A percentile compares a stretch with the other conserved stretches of the same genome.
These are phyloP conservation scores for Alternaria solani DNA, from an alignment of 2,329 filamentous ascomycete genomes.

Conservation along the genomic window DNA sequence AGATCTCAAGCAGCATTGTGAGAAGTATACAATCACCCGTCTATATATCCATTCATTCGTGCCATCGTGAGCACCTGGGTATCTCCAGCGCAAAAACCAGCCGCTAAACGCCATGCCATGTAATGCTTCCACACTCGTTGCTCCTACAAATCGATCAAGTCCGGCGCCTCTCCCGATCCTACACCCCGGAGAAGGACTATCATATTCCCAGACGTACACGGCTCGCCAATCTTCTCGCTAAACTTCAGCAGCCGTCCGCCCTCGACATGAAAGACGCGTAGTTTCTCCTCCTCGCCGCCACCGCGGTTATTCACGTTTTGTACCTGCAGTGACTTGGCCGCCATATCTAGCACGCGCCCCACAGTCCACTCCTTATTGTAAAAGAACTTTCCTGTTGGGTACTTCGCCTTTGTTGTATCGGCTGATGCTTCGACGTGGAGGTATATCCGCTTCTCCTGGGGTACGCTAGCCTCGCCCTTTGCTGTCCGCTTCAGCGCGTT, in stretches of 20 bases:
- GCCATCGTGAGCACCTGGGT: slow-evolving; percentile 14
- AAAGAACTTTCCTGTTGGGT: slow-evolving; percentile 68
- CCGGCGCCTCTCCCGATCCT: slow-evolving; percentile 73
- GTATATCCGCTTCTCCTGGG: slow-evolving; percentile 86
- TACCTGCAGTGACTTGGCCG: slow-evolving; percentile 78
- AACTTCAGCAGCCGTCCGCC: slow-evolving; percentile 87
- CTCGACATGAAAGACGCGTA: slow-evolving; percentile 93
- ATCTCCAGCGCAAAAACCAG: slow-evolving; percentile 19
- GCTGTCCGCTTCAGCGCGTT: slow-evolving; percentile 84
- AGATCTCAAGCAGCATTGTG: not conserved
- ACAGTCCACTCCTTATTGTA: slow-evolving; percentile 80
- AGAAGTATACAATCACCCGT: not conserved
- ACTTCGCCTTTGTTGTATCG: slow-evolving; percentile 82
- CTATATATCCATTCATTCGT: not conserved
- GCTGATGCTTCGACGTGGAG: slow-evolving; percentile 89
- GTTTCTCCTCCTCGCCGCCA: slow-evolving; percentile 76
- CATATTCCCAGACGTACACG: slow-evolving; percentile 82
- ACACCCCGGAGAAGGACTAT: slow-evolving; percentile 88
- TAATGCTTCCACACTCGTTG: not conserved
- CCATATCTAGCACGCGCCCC: slow-evolving; percentile 79
- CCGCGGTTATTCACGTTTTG: slow-evolving; percentile 85
- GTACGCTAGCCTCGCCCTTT: slow-evolving; percentile 86
- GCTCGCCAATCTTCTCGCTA: slow-evolving; percentile 79
- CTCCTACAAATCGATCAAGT: slow-evolving; percentile 67
- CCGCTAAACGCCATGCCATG: slow-evolving; percentile 1